These are phyloP conservation scores for Pelargonium myrrhifolium DNA, from an alignment of 441 rosid species.

Conservation along the genomic window DNA sequence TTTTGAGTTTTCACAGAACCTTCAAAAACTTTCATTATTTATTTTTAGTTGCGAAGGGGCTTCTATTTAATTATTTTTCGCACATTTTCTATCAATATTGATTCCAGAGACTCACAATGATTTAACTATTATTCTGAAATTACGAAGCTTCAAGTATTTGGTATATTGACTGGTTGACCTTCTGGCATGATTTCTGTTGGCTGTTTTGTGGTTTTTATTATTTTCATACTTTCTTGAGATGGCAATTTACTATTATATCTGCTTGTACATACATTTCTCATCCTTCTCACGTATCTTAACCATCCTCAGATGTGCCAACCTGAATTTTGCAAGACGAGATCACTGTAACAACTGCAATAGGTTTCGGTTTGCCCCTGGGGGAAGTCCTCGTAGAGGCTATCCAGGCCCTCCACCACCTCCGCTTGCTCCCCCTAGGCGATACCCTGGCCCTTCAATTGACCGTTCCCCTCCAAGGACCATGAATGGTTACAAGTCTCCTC, in stretches of 20 bases:
- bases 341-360: slow-evolving; percentile 66
- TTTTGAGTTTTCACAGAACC: not conserved
- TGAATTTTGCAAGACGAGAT: slow-evolving; percentile 86
- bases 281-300: slow-evolving; percentile 7
- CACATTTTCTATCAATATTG: not conserved
- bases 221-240: too few relatives aligned
- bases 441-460: slow-evolving; percentile 53
- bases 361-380: slow-evolving; percentile 46
- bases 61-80: not conserved
- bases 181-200: not conserved
- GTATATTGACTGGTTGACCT: too few relatives aligned
- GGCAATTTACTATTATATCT: not conserved
- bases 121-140: too few relatives aligned
- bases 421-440: slow-evolving; percentile 44
- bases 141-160: too few relatives aligned
- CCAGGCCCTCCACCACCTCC: slow-evolving; percentile 34
- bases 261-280: not conserved
- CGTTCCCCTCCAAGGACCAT: slow-evolving; percentile 54
- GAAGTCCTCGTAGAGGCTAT: slow-evolving; percentile 57
- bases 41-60: not conserved
- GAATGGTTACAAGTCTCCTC: slow-evolving; percentile 60
- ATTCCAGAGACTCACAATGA: too few relatives aligned
- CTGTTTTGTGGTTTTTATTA: not conserved
- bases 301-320: slow-evolving; percentile 54
- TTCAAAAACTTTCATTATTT: not conserved